These are phyloP conservation scores for Kitagawia praeruptora DNA, from an alignment of 129 eudicot species.

Conservation along the genomic window DNA sequence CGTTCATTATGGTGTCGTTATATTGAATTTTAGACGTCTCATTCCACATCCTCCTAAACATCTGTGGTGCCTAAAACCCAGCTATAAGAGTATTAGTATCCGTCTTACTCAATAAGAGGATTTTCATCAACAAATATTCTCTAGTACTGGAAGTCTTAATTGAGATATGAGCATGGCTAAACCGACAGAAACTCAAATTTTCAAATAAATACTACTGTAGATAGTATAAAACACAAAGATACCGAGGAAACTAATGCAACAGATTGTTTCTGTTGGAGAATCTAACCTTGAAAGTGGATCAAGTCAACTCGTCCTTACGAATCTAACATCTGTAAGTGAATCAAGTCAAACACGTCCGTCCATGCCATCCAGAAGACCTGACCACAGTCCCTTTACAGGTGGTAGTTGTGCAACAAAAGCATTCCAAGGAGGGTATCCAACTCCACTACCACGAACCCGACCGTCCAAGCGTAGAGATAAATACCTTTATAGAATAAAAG, in stretches of 20 bases:
- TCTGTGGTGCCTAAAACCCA: background rate
- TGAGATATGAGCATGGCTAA: background rate
- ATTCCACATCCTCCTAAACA: background rate
- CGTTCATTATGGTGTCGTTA: background rate
- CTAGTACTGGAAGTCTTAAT: background rate
- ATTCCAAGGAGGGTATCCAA: conserved; percentile 98
- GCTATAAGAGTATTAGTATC: background rate
- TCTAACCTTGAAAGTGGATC: conserved; percentile 4
- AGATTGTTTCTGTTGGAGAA: conserved; percentile 9
- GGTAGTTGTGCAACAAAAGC: conserved; percentile 97
- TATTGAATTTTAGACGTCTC: background rate
- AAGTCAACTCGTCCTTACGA: background rate
- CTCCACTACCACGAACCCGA: conserved; percentile 98
- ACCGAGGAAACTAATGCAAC: background rate
- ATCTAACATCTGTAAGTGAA: conserved; percentile 23
- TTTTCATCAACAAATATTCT: background rate
- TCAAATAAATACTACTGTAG: background rate
- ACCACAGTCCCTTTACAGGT: conserved; percentile 88
- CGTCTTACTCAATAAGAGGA: background rate
- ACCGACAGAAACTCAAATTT: background rate
- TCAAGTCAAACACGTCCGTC: conserved; percentile 75
- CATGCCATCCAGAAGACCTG: conserved; percentile 95
- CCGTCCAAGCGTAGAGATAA: conserved; percentile 80
- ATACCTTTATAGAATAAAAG: conserved; percentile 32
- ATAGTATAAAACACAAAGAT: background rate